Evolutionary conservation across 306 rosid genomes (phyloP).

Genomic region (Amphicarpaea edgeworthii): DNA sequence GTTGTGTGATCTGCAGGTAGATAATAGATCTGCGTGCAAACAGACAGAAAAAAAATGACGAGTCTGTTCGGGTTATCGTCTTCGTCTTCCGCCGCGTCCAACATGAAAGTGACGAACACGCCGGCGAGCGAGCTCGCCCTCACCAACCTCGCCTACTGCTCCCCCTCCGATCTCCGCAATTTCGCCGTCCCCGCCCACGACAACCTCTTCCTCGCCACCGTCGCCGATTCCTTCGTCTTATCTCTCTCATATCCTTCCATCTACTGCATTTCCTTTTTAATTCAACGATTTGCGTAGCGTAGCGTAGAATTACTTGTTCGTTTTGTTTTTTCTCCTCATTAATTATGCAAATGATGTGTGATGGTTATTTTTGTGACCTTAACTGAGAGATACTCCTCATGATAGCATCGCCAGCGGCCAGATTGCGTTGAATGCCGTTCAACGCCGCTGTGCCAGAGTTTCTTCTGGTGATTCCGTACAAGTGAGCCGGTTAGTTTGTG

Average conservation of each 20-base stretch:
- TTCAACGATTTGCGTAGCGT: neutral
- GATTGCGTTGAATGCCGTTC: slow-evolving; percentile 85
- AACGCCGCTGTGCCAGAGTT: slow-evolving; percentile 82
- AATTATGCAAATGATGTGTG: slow-evolving; percentile 24
- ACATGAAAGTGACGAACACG: slow-evolving; percentile 72
- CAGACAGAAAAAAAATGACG: slow-evolving; percentile 55
- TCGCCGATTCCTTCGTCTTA: slow-evolving; percentile 76
- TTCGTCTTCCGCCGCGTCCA: slow-evolving; percentile 43
- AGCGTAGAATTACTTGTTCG: neutral
- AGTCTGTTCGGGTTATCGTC: slow-evolving; percentile 57
- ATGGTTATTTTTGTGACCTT: slow-evolving; percentile 54
- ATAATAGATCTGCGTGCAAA: slow-evolving; percentile 35
- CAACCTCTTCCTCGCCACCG: slow-evolving; percentile 60
- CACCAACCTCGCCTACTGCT: slow-evolving; percentile 81
- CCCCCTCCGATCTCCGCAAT: slow-evolving; percentile 66
- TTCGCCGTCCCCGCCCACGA: slow-evolving; percentile 70
- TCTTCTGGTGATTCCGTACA: slow-evolving; percentile 70
- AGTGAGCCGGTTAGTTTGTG: slow-evolving; percentile 61
- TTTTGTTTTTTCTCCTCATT: neutral
- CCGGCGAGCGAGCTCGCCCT: slow-evolving; percentile 76
- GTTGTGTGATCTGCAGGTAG: slow-evolving; percentile 27
- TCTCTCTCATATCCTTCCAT: slow-evolving; percentile 79
- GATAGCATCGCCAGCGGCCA: slow-evolving; percentile 64
- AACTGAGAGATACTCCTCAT: slow-evolving; percentile 75
- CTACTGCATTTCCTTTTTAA: neutral